phyloP scores from a whole-genome alignment of 2,329 filamentous ascomycete genomes.

The Pseudogymnoascus sp. region DNA sequence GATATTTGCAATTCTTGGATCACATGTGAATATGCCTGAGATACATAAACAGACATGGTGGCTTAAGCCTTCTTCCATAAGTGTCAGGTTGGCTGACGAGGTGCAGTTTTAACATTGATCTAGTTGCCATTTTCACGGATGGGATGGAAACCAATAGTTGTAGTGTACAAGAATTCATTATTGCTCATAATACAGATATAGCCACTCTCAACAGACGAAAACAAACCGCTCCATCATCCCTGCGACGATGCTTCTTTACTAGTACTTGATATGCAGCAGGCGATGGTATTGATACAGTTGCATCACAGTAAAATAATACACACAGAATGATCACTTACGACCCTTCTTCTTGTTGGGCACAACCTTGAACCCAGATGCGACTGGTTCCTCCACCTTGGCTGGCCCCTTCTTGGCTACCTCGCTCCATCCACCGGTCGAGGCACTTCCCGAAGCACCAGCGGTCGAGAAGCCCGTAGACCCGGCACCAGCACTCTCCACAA shows the following conservation, averaged over 20 bases:
- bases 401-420: slow-evolving; percentile 93
- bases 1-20: background rate
- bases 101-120: background rate
- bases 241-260: background rate
- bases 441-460: slow-evolving; percentile 36
- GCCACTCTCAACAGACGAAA: slow-evolving; percentile 6
- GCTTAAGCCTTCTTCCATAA: background rate
- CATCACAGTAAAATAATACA: slow-evolving; percentile 7
- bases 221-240: background rate
- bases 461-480: slow-evolving; percentile 35
- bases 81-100: background rate
- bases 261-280: slow-evolving; percentile 2
- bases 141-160: background rate
- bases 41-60: background rate
- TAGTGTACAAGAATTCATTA: slow-evolving; percentile 6
- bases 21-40: background rate
- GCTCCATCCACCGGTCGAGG: slow-evolving; percentile 68
- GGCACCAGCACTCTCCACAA: slow-evolving; percentile 60
- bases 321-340: slow-evolving; percentile 47
- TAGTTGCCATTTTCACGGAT: background rate
- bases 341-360: slow-evolving; percentile 90
- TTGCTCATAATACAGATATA: slow-evolving; percentile 8
- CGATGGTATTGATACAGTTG: slow-evolving; percentile 5
- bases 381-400: slow-evolving; percentile 33
- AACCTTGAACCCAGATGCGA: slow-evolving; percentile 71